Evolutionary conservation across 2,329 filamentous ascomycete genomes (phyloP), one percentile per base, ranked within the genome.

Genomic region (Penicillium olsonii): DNA sequence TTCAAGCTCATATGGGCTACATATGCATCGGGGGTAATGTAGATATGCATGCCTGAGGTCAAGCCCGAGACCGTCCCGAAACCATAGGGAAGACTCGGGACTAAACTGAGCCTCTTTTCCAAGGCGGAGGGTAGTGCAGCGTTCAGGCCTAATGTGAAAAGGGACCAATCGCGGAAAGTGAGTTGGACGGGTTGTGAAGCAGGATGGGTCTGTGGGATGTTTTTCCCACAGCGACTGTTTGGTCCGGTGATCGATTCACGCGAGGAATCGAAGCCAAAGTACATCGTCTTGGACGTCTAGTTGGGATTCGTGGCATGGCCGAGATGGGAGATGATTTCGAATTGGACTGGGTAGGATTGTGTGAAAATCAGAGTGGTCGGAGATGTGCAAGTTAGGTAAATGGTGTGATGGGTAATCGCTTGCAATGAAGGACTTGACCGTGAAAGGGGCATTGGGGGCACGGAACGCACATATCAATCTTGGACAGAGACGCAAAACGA

Each of bases 181-280:
- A 18, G n/a, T 17, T 42, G 45, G 38, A 14, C 24, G 37, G 15
- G 15, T 31, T 43, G 39, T 17, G 22, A 48, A 48, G 22, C 11
- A 12, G 3, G 17, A 27, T 14, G 31, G 38, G 45, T 43, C 45
- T 48, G 45, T 47, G 45, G 31, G n/a, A 31, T 27, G n/a, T 20
- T 3, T 10, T n/a, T 18, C 12, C 12, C 17, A 9, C 11, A 6
- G 33, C 11, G 17, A 8, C 17, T 27, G 7, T 15, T 17, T 37
- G 22, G 22, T 37, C 39, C 37, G 27, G 31, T 48, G 33, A 43
- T 48, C 4, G 7, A 17, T 35, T 35, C 33, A 24, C 22, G 8
- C 8, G 22, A n/a, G n/a, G n/a, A n/a, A n/a, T n/a, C n/a, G n/a
- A n/a, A n/a, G n/a, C n/a, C n/a, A n/a, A n/a, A n/a, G n/a, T n/a